Base-by-base conservation (phyloP, 1,139 yeast species). In the Pichia sp. region DNA sequence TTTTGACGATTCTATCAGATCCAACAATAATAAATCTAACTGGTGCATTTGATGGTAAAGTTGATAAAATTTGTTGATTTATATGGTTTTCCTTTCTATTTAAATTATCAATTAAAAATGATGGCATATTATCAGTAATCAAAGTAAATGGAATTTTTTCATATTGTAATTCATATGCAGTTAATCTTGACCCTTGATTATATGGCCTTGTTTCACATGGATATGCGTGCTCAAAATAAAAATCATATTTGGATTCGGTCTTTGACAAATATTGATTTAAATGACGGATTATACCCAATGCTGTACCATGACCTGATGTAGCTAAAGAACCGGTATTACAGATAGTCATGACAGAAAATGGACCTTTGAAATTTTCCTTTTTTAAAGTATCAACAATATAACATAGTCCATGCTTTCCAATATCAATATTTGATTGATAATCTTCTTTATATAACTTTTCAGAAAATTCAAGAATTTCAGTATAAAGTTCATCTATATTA, bases 291-390 rank as follows among this genome's bases (percentile, higher is more conserved):
- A 90, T 86, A 20, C 97, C 97, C 37, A 92, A 71, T 0, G 97
- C 97, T 7, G 98, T 92, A 24, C 98, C 98, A 60, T 89, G 92
- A 2, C 97, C 97, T 3, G 97, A 87, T 3, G 97, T 92, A 1
- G 98, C 98, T 51, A 92, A 70, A 0, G 97, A 87, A 0, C 95
- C 94, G 2, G 92, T 84, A 61, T 84, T 84, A 59, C 92, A 83
- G 47, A 90, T 85, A 2, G 97, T 92, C 60, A 90, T 66, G 4
- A 87, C 90, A 1, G 95, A 77, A 59, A 89, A 82, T 1, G 82
- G 79, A 7, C 85, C 89, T 29, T 63, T 62, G 55, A 77, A 82
- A 2, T 68, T 66, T 50, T 81, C 80, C 3, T 61, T 51, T 25
- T 61, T 58, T 51, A 83, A 68, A 3, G 67, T 59, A 3, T 74